phyloP scores from a whole-genome alignment of 495 filamentous ascomycete species.

The Wilcoxina mikolae region DNA sequence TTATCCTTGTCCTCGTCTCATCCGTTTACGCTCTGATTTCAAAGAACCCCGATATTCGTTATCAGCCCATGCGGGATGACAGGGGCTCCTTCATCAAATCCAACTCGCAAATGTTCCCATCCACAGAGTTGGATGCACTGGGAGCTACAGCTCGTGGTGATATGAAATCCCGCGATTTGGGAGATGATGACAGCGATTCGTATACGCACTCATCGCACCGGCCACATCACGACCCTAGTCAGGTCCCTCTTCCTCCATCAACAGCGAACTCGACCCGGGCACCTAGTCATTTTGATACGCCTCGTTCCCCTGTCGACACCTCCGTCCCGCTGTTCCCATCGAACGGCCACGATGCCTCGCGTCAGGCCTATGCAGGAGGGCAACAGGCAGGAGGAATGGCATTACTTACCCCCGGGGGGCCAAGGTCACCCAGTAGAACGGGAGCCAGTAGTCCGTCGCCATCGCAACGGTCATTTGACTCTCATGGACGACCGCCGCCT shows the following conservation, averaged over 20 bases:
- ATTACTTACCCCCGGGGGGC: slow-evolving; percentile 18
- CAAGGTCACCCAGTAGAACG: slow-evolving; percentile 15
- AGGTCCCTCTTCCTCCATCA: slow-evolving; percentile 31
- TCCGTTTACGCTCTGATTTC: slow-evolving; percentile 69
- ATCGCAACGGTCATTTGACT: not conserved
- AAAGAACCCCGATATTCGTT: slow-evolving; percentile 91
- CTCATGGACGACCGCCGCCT: slow-evolving; percentile 9
- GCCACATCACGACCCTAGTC: slow-evolving; percentile 26
- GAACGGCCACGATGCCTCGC: slow-evolving; percentile 15
- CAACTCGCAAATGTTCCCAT: slow-evolving; percentile 59
- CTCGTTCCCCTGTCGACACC: slow-evolving; percentile 17
- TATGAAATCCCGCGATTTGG: slow-evolving; percentile 52
- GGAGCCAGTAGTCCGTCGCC: slow-evolving; percentile 16
- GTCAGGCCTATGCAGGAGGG: slow-evolving; percentile 8
- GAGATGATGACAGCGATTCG: slow-evolving; percentile 62
- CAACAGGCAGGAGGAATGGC: slow-evolving; percentile 25
- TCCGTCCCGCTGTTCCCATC: slow-evolving; percentile 14
- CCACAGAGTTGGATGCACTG: slow-evolving; percentile 79
- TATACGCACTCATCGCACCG: not conserved
- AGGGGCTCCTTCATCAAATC: slow-evolving; percentile 98
- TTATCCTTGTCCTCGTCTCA: slow-evolving; percentile 76
- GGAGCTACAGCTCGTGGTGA: slow-evolving; percentile 85
- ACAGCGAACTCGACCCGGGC: slow-evolving; percentile 29
- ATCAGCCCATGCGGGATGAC: slow-evolving; percentile 94
- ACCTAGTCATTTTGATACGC: slow-evolving; percentile 20